A percentile compares a stretch with the other conserved stretches of the same genome.
Evolutionary conservation across 1,284 basidiomycete genomes (phyloP).

Genomic region (Boletellus deceptivus): DNA sequence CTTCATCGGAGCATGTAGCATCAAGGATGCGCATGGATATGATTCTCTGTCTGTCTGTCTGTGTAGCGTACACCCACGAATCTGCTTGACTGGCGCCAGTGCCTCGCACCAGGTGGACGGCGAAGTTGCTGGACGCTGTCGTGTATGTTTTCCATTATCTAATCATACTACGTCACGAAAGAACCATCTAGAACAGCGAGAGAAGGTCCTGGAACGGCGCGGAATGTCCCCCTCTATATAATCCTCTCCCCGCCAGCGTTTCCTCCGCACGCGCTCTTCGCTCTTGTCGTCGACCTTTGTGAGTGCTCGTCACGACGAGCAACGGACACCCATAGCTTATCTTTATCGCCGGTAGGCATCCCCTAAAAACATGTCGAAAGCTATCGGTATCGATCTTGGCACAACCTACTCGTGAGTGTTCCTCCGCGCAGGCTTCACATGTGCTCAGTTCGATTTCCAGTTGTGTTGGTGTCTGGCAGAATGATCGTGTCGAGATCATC

Average conservation of each 20-base stretch:
- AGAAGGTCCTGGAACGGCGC: slow-evolving; percentile 39
- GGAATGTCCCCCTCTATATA: slow-evolving; percentile 26
- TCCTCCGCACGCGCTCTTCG: slow-evolving; percentile 6
- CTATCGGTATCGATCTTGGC: slow-evolving; percentile 90
- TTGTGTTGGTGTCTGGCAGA: slow-evolving; percentile 96
- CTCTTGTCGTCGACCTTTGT: slow-evolving; percentile 11
- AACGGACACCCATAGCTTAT: not conserved
- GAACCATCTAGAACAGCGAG: slow-evolving; percentile 37
- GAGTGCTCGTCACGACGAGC: slow-evolving; percentile 8
- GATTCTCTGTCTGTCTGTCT: slow-evolving; percentile 17
- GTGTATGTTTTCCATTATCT: slow-evolving; percentile 27
- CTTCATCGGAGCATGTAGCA: slow-evolving; percentile 24
- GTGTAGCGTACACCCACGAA: slow-evolving; percentile 29
- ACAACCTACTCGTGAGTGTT: slow-evolving; percentile 75
- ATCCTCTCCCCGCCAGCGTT: slow-evolving; percentile 8
- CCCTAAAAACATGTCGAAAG: slow-evolving; percentile 58
- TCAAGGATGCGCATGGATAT: slow-evolving; percentile 29
- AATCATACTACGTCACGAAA: slow-evolving; percentile 31
- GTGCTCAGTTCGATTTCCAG: slow-evolving; percentile 36
- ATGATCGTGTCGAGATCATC: slow-evolving; percentile 84
- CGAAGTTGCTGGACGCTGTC: too few relatives aligned
- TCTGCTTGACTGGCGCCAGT: slow-evolving; percentile 18
- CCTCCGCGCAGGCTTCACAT: not conserved
- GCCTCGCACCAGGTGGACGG: too few relatives aligned
- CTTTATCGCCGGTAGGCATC: not conserved